These are phyloP conservation scores for Dillenia suffruticosa DNA, from an alignment of 164 flowering plant species.

Conservation along the genomic window DNA sequence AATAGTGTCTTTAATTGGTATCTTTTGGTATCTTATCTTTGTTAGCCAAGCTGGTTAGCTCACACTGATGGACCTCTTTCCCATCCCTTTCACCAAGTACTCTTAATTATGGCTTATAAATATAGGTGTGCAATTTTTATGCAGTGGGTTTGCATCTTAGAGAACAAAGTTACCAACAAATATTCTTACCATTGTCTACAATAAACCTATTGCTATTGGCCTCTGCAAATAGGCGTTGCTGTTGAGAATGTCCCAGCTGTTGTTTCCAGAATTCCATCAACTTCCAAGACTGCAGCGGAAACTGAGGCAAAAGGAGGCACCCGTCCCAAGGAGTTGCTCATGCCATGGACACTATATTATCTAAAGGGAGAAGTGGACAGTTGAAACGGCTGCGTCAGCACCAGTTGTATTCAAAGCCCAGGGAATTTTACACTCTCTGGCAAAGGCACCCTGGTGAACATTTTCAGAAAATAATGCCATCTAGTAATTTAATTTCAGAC, in stretches of 20 bases:
- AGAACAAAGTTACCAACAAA: no score
- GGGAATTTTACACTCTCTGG: conserved; percentile 61
- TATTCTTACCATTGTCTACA: no score
- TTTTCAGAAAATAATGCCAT: conserved; percentile 67
- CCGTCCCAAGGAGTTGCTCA: conserved; percentile 48
- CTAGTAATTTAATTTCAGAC: conserved; percentile 70
- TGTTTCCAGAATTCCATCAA: conserved; percentile 6
- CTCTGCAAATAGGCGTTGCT: conserved; percentile 23
- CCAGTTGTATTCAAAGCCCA: conserved; percentile 8
- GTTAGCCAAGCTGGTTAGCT: not conserved
- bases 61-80: not conserved
- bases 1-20: not conserved
- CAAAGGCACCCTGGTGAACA: conserved; percentile 67
- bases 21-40: not conserved
- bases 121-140: no score
- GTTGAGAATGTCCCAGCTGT: conserved; percentile 16
- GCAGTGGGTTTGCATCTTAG: no score
- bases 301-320: conserved; percentile 12
- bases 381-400: not conserved
- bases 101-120: no score
- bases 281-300: conserved; percentile 9
- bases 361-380: conserved; percentile 6
- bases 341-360: conserved; percentile 56
- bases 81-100: no score
- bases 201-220: not conserved